Evolutionary conservation across 164 flowering plant genomes (phyloP), one percentile per base, ranked within the genome.

Genomic region (Vitis rotundifolia): DNA sequence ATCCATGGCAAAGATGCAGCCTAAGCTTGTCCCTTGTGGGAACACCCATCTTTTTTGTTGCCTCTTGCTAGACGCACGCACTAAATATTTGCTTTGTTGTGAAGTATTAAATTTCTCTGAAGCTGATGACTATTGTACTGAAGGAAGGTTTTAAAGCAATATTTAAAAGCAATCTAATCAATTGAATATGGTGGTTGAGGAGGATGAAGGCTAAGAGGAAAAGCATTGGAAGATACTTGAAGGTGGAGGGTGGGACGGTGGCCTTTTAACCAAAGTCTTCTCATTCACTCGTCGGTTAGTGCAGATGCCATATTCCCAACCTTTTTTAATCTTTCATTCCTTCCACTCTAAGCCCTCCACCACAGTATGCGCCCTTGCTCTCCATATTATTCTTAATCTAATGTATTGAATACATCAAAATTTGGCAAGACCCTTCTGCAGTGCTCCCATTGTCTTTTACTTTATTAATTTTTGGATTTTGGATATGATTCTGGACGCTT

Each of bases 141-240:
- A 10, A 12, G 14, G 49, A 29, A 28, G 22, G 48, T 1, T 66
- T 19, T 47, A 15, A 29, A 53, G 22, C 13, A 66, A 15, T 53
- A 16, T 16, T 66, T 31, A 1, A 2, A n/a, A 26, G 14, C 37
- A n/a, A 53, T 52, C 13, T 22, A 50, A 51, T 47, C 2, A 15
- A 16, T 15, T 15, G 7, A 53, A 4, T 65, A 7, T 12, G 59
- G 48, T 28, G 31, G 49, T 53, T 66, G 68, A 66, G 26, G 16
- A 29, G 10, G 18, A 53, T 12, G 3, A 31, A 13, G 8, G 0
- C 56, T n/a, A 13, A 53, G 16, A 53, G n/a, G 13, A 49, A 52
- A 66, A 15, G 59, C 13, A 16, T 8, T 14, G 56, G 49, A 64
- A 64, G 59, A 66, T 66, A 49, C 60, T 66, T 15, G 14, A 66